Percentiles rank a stretch among this genome's conserved stretches.
These are phyloP conservation scores for Maudiozyma serrabonitensis DNA, from an alignment of 805 yeast genomes.

Conservation along the genomic window DNA sequence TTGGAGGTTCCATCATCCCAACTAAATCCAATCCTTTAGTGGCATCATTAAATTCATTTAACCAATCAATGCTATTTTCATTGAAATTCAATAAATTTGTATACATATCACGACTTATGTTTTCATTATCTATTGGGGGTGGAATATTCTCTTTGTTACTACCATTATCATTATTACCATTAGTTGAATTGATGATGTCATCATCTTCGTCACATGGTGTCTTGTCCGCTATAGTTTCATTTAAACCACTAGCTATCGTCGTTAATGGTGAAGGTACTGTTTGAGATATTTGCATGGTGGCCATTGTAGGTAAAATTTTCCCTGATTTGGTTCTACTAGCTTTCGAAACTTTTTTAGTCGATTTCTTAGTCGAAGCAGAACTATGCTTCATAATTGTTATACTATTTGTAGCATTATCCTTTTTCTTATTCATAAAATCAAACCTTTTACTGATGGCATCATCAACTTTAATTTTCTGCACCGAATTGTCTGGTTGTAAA, in stretches of 20 bases:
- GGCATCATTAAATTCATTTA: slow-evolving; percentile 15
- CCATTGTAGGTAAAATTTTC: slow-evolving; percentile 1
- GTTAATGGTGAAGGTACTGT: background rate
- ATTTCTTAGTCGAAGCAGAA: background rate
- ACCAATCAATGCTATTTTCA: slow-evolving; percentile 19
- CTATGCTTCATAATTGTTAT: background rate
- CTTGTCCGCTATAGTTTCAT: background rate
- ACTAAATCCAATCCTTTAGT: slow-evolving; percentile 1
- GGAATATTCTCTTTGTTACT: slow-evolving; percentile 24
- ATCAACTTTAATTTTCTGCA: slow-evolving; percentile 18
- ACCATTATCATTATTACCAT: too few relatives aligned
- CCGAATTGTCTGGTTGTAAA: slow-evolving; percentile 21
- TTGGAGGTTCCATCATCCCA: background rate
- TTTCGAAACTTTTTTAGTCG: slow-evolving; percentile 2
- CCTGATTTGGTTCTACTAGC: background rate
- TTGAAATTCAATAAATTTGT: slow-evolving; percentile 13
- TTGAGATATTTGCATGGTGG: slow-evolving; percentile 1
- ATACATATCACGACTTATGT: slow-evolving; percentile 3
- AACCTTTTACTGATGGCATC: slow-evolving; percentile 28
- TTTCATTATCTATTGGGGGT: slow-evolving; percentile 12
- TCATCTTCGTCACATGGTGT: slow-evolving; percentile 1
- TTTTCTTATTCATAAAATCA: slow-evolving; percentile 26
- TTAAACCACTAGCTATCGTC: background rate
- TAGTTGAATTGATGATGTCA: slow-evolving; percentile 3
- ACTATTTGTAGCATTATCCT: background rate